These are phyloP conservation scores for Colletotrichum sp. DNA, from an alignment of 2,329 filamentous ascomycete species.

Conservation along the genomic window DNA sequence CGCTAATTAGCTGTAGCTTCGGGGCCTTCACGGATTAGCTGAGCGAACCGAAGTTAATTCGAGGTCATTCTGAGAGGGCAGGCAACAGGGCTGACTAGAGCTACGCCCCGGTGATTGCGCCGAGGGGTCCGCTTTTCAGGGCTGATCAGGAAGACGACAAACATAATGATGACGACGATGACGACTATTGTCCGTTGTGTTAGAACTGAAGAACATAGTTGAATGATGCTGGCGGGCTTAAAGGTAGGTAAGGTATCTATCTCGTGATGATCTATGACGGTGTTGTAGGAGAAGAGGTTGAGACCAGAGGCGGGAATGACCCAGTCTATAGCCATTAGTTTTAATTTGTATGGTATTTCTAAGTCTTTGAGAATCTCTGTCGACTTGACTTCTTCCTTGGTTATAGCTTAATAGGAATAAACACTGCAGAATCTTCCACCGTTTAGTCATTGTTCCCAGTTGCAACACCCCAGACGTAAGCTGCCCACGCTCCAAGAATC, in stretches of 20 bases:
- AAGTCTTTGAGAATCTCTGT: not conserved
- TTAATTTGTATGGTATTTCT: too few species aligned
- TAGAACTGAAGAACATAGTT: not conserved
- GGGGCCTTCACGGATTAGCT: not conserved
- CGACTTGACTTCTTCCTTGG: not conserved
- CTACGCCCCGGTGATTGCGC: not conserved
- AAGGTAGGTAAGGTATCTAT: not conserved
- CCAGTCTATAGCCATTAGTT: too few species aligned
- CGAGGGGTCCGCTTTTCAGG: not conserved
- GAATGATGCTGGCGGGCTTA: not conserved
- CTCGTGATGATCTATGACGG: not conserved
- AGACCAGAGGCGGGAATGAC: too few species aligned
- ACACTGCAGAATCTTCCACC: not conserved
- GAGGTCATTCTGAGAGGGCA: not conserved
- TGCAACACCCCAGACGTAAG: conserved; percentile 65
- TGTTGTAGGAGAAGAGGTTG: not conserved
- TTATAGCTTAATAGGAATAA: not conserved
- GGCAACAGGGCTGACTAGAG: not conserved
- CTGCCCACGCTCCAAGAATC: conserved; percentile 55
- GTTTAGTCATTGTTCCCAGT: conserved; percentile 49
- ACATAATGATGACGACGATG: accelerated
- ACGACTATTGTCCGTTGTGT: not conserved
- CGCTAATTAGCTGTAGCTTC: not conserved
- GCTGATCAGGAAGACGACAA: not conserved
- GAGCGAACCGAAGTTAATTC: not conserved